Evolutionary conservation across 371 early-diverging fungal species (phyloP), one percentile per base, ranked within the genome.

Genomic region (Mortierella sp.): DNA sequence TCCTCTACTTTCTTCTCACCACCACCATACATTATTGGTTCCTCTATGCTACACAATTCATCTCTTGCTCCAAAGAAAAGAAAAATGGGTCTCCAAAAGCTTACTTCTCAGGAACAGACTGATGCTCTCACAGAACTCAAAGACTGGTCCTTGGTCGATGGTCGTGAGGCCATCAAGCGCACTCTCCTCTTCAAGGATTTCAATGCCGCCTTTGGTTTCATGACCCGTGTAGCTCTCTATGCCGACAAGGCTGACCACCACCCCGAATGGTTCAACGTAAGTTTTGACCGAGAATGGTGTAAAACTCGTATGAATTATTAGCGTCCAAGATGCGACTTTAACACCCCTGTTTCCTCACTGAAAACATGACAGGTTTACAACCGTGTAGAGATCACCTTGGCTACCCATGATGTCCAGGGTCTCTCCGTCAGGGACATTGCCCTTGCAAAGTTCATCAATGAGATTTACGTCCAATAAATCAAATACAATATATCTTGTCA

Each of bases 161-260:
- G 86, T 10, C 89, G 96, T 30, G 97, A 97, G 75, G 96, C 96
- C 28, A 93, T 97, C 77, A 84, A 87, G 62, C 96, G 95, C 76
- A 86, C 86, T 10, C 96, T 94, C 75, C 40, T 68, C 62, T 98
- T 97, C 84, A 80, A 87, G 57, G 91, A 94, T 83, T 98, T 98
- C 77, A 92, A 89, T 84, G 88, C 90, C 64, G 98, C 97, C 2
- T 97, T 96, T 84, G 95, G 94, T 12, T 98, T 98, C 86, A 97
- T 98, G 97, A 89, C 96, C 16, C 88, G 93, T 28, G 94, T 97
- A 10, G 98, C 98, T 14, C 84, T 97, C 60, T 88, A 89, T 51
- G 97, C 97, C 35, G 98, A 98, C 64, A 94, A 93, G 83, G 88
- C 90, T 83, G 94, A 96, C 77, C 98, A 98, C 83, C 98, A 98